Evolutionary conservation across 129 eudicot species (phyloP).

Genomic region (Cynara cardunculus): DNA sequence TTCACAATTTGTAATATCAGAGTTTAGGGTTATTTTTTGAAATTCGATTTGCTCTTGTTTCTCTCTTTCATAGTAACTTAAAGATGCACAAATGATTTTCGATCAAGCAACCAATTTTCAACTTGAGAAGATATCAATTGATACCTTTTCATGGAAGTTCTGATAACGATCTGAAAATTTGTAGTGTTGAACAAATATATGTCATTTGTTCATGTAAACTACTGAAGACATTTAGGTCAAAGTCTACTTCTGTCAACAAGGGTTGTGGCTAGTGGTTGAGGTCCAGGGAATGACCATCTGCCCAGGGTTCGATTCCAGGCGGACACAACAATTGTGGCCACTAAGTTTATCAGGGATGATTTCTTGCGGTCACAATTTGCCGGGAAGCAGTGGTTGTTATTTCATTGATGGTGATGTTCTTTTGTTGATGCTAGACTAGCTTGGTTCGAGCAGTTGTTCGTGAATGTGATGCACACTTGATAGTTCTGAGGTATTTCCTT

Average conservation of each 20-base stretch:
- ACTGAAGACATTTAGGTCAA: neutral
- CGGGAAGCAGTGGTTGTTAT: neutral
- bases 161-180: neutral
- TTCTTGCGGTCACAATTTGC: no score
- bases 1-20: neutral
- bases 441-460: slow-evolving; percentile 94
- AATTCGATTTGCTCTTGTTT: neutral
- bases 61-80: neutral
- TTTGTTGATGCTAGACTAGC: slow-evolving; percentile 60
- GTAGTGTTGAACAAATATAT: neutral
- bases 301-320: no score
- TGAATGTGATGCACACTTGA: slow-evolving; percentile 77
- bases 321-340: no score
- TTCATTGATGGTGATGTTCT: slow-evolving; percentile 16
- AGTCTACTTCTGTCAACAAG: neutral
- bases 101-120: neutral
- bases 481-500: slow-evolving; percentile 56
- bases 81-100: neutral
- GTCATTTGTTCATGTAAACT: neutral
- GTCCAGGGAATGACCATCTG: no score
- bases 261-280: no score
- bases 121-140: neutral
- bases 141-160: neutral
- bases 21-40: neutral
- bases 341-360: no score